A percentile compares a stretch with the other conserved stretches of the same genome.
These are phyloP conservation scores for Neonectria punicea DNA, from an alignment of 2,329 filamentous ascomycete species.

Conservation along the genomic window DNA sequence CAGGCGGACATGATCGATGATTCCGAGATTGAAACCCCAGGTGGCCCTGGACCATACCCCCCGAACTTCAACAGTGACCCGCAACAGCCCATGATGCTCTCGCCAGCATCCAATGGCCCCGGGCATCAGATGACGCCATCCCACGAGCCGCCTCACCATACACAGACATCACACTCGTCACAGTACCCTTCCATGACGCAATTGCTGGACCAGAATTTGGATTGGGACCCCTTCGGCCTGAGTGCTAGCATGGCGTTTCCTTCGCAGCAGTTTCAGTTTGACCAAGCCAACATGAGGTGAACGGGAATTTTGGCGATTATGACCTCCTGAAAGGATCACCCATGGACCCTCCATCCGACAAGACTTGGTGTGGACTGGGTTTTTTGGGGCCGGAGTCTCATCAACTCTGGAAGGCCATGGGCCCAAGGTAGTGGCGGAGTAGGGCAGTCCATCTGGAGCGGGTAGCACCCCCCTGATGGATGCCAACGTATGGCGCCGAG, in stretches of 20 bases:
- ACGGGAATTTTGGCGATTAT: conserved; percentile 13
- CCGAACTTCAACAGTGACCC: conserved; percentile 61
- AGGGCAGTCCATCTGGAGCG: background rate
- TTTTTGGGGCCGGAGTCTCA: too few species aligned
- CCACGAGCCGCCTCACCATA: conserved; percentile 49
- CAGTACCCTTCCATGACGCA: conserved; percentile 73
- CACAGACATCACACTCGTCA: conserved; percentile 42
- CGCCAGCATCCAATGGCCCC: conserved; percentile 52
- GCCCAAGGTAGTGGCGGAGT: background rate
- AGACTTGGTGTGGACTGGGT: background rate
- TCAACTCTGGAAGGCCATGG: background rate
- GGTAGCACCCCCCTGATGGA: background rate
- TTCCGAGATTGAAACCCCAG: conserved; percentile 74
- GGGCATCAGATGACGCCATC: conserved; percentile 51
- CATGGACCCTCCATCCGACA: background rate
- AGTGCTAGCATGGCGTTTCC: conserved; percentile 97
- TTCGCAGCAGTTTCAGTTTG: conserved; percentile 82
- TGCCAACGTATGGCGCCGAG: background rate
- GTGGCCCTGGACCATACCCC: conserved; percentile 73
- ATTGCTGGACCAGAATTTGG: conserved; percentile 81
- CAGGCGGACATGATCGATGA: conserved; percentile 91
- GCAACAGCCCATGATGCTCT: conserved; percentile 56
- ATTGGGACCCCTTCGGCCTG: conserved; percentile 92
- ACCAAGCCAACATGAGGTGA: conserved; percentile 66
- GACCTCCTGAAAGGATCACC: conserved; percentile 1